Percentiles rank a stretch among this genome's conserved stretches.
These are phyloP conservation scores for Cordyceps cicadae DNA, from an alignment of 2,329 filamentous ascomycete species.

Conservation along the genomic window DNA sequence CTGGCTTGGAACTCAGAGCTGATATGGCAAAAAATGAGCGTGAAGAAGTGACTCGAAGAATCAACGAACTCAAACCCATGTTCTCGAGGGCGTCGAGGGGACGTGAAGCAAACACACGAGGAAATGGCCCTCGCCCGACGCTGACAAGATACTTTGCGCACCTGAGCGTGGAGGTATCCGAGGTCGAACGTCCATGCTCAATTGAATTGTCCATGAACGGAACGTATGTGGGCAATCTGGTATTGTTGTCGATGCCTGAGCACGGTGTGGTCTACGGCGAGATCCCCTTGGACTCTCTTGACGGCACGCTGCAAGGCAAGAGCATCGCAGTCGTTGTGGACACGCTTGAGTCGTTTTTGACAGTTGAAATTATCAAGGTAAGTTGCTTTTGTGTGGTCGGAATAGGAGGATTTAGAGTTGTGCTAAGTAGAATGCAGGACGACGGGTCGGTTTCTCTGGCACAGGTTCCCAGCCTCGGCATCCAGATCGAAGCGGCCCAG, in stretches of 20 bases:
- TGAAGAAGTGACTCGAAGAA: slow-evolving; percentile 22
- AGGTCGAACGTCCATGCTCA: slow-evolving; percentile 28
- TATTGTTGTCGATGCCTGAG: slow-evolving; percentile 29
- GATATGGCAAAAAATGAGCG: slow-evolving; percentile 24
- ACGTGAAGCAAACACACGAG: not conserved
- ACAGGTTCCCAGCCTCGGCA: not conserved
- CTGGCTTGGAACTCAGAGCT: slow-evolving; percentile 28
- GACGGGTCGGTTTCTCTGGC: not conserved
- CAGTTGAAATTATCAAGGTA: slow-evolving; percentile 28
- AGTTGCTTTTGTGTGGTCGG: not conserved
- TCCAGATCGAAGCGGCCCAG: not conserved
- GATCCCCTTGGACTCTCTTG: slow-evolving; percentile 41
- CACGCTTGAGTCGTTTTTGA: slow-evolving; percentile 13
- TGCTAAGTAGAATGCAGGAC: not conserved
- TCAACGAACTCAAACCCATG: slow-evolving; percentile 26
- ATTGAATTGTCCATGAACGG: slow-evolving; percentile 27
- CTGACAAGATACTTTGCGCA: slow-evolving; percentile 26
- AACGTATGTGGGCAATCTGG: slow-evolving; percentile 25
- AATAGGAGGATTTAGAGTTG: not conserved
- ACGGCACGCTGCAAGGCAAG: not conserved
- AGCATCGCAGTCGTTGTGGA: not conserved
- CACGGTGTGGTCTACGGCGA: slow-evolving; percentile 24
- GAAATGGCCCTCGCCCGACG: not conserved
- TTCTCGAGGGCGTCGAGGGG: slow-evolving; percentile 6
- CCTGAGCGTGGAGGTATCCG: slow-evolving; percentile 25